phyloP scores from a whole-genome alignment of 306 rosid genomes.

The Carpinus fangiana region DNA sequence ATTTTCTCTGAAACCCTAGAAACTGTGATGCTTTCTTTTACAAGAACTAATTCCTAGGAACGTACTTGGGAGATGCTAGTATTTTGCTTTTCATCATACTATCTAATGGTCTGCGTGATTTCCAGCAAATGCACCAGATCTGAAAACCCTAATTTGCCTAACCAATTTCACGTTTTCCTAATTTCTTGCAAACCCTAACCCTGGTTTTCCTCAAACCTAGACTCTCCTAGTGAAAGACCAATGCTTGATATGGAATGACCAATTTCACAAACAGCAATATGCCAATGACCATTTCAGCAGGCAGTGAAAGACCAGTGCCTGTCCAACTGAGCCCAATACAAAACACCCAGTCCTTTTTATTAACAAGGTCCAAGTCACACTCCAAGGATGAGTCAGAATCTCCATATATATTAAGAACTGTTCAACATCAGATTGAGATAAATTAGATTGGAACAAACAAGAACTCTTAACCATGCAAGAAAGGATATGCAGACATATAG shows the following conservation, averaged over 20 bases:
- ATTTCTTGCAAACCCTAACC: not conserved
- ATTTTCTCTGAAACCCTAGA: too few relatives aligned
- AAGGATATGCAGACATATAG: conserved; percentile 15
- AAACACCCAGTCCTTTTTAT: not conserved
- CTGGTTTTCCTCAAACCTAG: too few relatives aligned
- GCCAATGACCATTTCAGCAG: not conserved
- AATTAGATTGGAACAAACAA: not conserved
- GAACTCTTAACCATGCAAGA: not conserved
- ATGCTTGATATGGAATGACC: not conserved
- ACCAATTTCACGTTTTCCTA: not conserved
- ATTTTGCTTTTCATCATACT: too few relatives aligned
- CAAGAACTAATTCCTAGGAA: too few relatives aligned
- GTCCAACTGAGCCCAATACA: not conserved
- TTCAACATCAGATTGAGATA: not conserved
- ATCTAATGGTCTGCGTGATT: not conserved
- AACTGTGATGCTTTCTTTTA: too few relatives aligned
- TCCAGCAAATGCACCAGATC: not conserved
- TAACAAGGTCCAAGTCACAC: not conserved
- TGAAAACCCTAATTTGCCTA: not conserved
- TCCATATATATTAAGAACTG: not conserved
- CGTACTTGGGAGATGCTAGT: too few relatives aligned
- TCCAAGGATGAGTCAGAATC: not conserved
- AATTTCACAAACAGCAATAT: not conserved
- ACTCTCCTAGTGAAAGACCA: not conserved
- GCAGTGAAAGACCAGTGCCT: not conserved